Evolutionary conservation across 1,284 basidiomycete genomes (phyloP), one percentile per base, ranked within the genome.

Genomic region (Sporisorium graminicola): DNA sequence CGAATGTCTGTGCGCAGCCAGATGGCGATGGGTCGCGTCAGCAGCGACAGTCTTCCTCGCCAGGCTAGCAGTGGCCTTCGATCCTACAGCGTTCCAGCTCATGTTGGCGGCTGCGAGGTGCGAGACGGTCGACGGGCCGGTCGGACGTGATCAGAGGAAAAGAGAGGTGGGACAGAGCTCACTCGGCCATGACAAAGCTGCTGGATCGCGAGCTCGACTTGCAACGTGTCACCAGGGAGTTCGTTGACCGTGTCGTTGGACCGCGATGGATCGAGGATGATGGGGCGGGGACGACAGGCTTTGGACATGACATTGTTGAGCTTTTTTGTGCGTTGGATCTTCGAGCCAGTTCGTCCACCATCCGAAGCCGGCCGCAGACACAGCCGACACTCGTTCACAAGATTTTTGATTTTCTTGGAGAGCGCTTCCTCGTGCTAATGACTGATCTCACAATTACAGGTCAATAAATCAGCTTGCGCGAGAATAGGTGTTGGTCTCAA

Each of bases 351-450:
- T 58, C 29, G 50, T 58, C 43, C 24, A n/a, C 13, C 26, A 58
- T 33, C 63, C 63, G 63, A 65, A 42, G 50, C 49, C 42, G 62
- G 55, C 62, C 40, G 47, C 27, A 51, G 47, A 22, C 35, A 26
- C 35, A 26, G 52, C 59, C 59, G 50, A 56, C 12, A 50, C 26
- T 6, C 50, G 7, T 16, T 22, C 10, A 22, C n/a, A 35, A 35
- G 20, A 33, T 33, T 53, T 53, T 35, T 33, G 26, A n/a, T 31
- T 52, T 52, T 33, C 20, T 33, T 4, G 50, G n/a, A n/a, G 7
- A 4, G 35, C 35, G 8, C 13, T 37, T 37, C 50, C 20, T 20
- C 14, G 20, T 10, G n/a, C n/a, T 9, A 5, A 20, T 22, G n/a
- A 29, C 40, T n/a, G 55, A 57, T 57, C 55, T 57, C 43, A 57